A percentile compares a stretch with the other conserved stretches of the same genome.
Conservation (phyloP, 2,329 filamentous ascomycete genomes). For the Sporothrix dimorphospora region DNA sequence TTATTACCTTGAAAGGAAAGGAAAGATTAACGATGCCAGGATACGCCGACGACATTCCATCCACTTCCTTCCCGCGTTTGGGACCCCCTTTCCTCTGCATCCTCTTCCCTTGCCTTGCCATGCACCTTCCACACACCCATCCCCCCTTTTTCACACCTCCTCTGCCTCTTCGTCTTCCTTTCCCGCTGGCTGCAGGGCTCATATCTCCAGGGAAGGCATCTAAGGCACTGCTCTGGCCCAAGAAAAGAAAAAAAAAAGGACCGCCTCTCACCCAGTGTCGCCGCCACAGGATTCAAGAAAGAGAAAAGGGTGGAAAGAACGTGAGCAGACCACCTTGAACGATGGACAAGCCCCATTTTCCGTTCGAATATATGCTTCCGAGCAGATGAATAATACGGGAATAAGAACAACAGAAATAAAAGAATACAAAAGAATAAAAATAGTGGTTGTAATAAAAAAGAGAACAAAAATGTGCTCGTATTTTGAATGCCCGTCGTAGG, state of each 20-base stretch:
- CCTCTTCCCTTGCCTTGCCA: not conserved
- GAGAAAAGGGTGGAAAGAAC: not conserved
- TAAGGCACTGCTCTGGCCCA: too few species aligned
- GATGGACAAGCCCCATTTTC: not conserved
- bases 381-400: not conserved
- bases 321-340: not conserved
- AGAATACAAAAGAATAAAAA: not conserved
- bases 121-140: not conserved
- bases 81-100: slow-evolving; percentile 9
- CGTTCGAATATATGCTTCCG: not conserved
- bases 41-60: not conserved
- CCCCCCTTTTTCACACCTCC: not conserved
- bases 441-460: not conserved
- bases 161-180: not conserved
- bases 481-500: not conserved
- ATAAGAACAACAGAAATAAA: not conserved
- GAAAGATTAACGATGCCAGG: not conserved
- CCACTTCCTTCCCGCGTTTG: not conserved
- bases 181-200: not conserved
- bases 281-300: not conserved
- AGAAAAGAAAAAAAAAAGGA: too few species aligned
- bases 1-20: not conserved
- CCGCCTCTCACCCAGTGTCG: not conserved
- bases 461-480: not conserved
- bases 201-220: not conserved